Evolutionary conservation across 2,329 filamentous ascomycete species (phyloP).

Genomic region (Sclerotinia sclerotiorum): DNA sequence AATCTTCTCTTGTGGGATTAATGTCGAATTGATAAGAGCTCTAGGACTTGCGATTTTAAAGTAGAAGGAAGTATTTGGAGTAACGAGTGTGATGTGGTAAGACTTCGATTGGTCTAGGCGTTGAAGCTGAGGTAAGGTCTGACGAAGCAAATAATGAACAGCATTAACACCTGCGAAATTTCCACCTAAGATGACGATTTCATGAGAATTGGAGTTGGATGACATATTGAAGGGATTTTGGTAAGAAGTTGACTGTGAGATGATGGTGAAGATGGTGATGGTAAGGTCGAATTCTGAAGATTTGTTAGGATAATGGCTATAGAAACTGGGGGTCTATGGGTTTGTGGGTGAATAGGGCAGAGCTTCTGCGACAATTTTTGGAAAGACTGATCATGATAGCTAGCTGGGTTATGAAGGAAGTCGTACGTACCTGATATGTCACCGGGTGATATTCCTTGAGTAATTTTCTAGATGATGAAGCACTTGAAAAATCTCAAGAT

Average conservation of each 20-base stretch:
- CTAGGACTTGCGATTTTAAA: slow-evolving; percentile 49
- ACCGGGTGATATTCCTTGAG: neutral
- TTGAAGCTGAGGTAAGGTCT: slow-evolving; percentile 47
- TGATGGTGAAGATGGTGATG: neutral
- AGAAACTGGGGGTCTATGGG: neutral
- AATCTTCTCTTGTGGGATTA: slow-evolving; percentile 48
- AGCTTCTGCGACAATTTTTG: too few species aligned
- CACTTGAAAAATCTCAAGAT: neutral
- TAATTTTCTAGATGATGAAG: neutral
- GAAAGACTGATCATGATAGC: too few species aligned
- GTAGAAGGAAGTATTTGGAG: slow-evolving; percentile 44
- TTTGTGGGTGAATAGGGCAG: too few species aligned
- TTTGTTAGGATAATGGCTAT: neutral
- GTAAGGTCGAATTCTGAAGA: neutral
- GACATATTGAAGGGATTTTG: slow-evolving; percentile 14
- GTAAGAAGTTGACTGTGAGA: neutral
- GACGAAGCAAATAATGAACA: slow-evolving; percentile 53
- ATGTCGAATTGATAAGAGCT: slow-evolving; percentile 47
- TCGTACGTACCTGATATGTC: neutral
- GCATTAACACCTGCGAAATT: slow-evolving; percentile 51
- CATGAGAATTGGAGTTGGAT: slow-evolving; percentile 5
- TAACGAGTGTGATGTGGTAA: slow-evolving; percentile 48
- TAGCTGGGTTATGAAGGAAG: neutral
- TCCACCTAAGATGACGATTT: slow-evolving; percentile 53
- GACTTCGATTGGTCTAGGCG: slow-evolving; percentile 31